A percentile compares a stretch with the other conserved stretches of the same genome.
phyloP scores from a whole-genome alignment of 139 green algal species.

The Chlorella sp. region DNA sequence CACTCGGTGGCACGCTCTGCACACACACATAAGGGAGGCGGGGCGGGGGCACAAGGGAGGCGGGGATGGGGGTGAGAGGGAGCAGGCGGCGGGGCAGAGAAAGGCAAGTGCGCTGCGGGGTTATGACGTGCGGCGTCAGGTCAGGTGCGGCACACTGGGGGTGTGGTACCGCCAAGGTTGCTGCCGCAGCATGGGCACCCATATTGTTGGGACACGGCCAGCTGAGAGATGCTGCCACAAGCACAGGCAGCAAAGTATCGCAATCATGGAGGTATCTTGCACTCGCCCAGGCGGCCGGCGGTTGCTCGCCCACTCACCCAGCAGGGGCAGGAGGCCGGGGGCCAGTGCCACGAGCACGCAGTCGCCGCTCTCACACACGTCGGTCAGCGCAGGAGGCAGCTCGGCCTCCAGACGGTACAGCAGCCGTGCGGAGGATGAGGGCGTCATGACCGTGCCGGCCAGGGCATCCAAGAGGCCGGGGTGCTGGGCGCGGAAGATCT shows the following conservation, averaged over 20 bases:
- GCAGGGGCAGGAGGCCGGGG: slow-evolving; percentile 22
- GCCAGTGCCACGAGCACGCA: slow-evolving; percentile 1
- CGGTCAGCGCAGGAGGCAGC: background rate
- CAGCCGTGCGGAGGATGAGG: background rate
- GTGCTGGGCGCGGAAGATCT: background rate
- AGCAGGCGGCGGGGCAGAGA: background rate
- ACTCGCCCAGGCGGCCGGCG: no score
- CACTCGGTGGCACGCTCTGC: slow-evolving; percentile 4
- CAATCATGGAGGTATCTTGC: background rate
- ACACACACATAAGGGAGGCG: no score
- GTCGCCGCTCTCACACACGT: background rate
- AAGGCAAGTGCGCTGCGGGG: no score
- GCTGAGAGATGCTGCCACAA: no score
- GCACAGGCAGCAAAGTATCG: background rate
- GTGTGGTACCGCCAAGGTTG: no score
- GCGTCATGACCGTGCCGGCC: background rate
- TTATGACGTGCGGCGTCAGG: no score
- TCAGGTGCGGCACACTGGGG: no score
- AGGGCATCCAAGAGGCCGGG: background rate
- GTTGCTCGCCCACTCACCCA: slow-evolving; percentile 14
- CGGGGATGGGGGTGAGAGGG: background rate
- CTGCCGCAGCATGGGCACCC: no score
- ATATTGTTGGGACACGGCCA: no score
- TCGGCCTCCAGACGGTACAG: background rate
- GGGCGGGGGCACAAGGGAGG: background rate